These are phyloP conservation scores for Salix koriyanagi DNA, from an alignment of 345 rosid species.

Conservation along the genomic window DNA sequence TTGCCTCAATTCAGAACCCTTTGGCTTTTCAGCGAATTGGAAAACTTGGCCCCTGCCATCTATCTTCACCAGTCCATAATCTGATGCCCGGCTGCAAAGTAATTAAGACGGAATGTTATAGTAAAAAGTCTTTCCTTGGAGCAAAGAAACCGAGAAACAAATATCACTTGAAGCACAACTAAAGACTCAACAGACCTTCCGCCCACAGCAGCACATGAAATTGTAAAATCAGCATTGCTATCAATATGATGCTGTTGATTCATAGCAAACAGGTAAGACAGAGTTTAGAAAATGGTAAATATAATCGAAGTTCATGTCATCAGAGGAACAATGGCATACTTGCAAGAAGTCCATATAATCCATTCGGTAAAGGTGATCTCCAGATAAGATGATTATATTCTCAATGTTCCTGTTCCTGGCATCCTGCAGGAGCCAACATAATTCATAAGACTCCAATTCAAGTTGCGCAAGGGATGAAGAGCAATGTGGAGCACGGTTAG, in stretches of 20 bases:
- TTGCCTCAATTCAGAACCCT: conserved; percentile 62
- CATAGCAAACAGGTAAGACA: conserved; percentile 23
- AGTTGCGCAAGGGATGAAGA: background rate
- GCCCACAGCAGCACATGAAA: conserved; percentile 67
- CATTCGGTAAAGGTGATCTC: conserved; percentile 93
- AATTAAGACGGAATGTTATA: conserved; percentile 10
- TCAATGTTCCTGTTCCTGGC: conserved; percentile 77
- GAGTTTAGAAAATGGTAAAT: background rate
- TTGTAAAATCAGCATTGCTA: conserved; percentile 73
- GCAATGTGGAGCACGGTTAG: background rate
- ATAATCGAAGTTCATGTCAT: background rate
- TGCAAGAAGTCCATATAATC: conserved; percentile 81
- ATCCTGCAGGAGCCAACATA: conserved; percentile 46
- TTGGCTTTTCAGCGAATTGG: conserved; percentile 85
- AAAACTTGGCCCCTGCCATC: conserved; percentile 60
- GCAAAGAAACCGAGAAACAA: background rate
- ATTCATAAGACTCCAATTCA: conserved; percentile 12
- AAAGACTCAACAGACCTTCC: conserved; percentile 48
- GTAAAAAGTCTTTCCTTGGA: background rate
- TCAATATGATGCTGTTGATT: conserved; percentile 66
- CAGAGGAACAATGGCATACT: conserved; percentile 29
- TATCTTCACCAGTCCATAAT: conserved; percentile 79
- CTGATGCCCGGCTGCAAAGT: conserved; percentile 79
- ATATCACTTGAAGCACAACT: background rate
- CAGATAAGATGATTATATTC: conserved; percentile 68